These are phyloP conservation scores for Cornus florida DNA, from an alignment of 148 eudicot species.

Conservation along the genomic window DNA sequence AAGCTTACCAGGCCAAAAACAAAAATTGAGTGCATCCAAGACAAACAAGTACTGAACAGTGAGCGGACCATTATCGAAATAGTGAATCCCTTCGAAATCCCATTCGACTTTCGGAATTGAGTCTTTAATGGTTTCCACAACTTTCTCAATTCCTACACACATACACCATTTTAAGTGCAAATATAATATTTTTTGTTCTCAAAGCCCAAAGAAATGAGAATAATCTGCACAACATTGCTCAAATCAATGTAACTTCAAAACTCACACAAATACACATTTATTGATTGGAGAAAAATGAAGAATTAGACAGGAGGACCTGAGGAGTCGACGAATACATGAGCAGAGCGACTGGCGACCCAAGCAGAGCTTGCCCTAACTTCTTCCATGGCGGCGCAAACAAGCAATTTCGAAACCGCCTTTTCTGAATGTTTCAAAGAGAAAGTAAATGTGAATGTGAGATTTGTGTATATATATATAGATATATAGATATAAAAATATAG, in stretches of 20 bases:
- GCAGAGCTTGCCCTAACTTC: slow-evolving; percentile 48
- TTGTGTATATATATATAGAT: neutral
- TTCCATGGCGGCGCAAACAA: slow-evolving; percentile 36
- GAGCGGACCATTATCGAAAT: slow-evolving; percentile 62
- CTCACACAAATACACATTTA: too few species aligned
- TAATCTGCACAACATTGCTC: neutral
- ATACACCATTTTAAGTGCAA: neutral
- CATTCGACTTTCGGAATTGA: slow-evolving; percentile 72
- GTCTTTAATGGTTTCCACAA: slow-evolving; percentile 54
- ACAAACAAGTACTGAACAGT: slow-evolving; percentile 71
- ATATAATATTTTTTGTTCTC: neutral
- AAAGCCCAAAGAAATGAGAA: neutral
- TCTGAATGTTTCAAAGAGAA: neutral
- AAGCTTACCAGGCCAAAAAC: slow-evolving; percentile 77
- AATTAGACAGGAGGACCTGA: slow-evolving; percentile 24
- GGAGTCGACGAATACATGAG: slow-evolving; percentile 46
- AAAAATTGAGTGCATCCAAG: slow-evolving; percentile 68
- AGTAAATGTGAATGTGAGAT: neutral
- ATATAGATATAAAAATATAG: neutral
- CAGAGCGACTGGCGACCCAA: slow-evolving; percentile 55
- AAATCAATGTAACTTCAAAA: neutral
- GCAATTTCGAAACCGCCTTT: neutral
- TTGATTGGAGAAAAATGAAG: neutral
- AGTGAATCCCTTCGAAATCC: slow-evolving; percentile 91
- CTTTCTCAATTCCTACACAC: slow-evolving; percentile 70